These are phyloP conservation scores for Dipodascopsis tothii DNA, from an alignment of 805 yeast species.

Conservation along the genomic window DNA sequence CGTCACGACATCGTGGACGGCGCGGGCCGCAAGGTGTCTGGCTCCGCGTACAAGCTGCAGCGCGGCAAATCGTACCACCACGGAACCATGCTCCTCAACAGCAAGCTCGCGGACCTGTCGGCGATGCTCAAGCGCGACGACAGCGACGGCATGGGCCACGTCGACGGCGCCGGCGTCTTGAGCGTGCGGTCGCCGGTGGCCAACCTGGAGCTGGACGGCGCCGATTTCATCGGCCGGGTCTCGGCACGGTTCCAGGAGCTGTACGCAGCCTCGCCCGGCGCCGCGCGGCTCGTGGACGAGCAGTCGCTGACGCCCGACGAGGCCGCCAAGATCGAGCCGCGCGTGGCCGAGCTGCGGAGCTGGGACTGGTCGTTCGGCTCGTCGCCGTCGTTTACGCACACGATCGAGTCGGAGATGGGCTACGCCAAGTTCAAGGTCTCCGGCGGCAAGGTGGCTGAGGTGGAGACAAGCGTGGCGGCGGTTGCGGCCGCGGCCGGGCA, in stretches of 20 bases:
- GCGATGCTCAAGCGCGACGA: constrained; percentile 49
- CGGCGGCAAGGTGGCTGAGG: not conserved
- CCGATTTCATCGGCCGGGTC: constrained; percentile 44
- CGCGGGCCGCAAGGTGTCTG: constrained; percentile 58
- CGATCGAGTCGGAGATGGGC: not conserved
- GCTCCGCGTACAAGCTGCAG: constrained; percentile 88
- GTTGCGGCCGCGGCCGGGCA: no score
- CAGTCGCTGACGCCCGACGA: constrained; percentile 1
- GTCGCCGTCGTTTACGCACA: constrained; percentile 66
- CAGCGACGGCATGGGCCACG: constrained; percentile 34
- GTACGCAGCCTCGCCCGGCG: constrained; percentile 10
- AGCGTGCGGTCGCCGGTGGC: constrained; percentile 77
- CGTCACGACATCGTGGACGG: constrained; percentile 72
- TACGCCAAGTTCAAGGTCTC: not conserved
- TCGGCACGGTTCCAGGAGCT: constrained; percentile 36
- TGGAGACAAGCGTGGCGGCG: no score
- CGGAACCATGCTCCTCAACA: constrained; percentile 82
- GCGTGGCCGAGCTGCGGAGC: constrained; percentile 13
- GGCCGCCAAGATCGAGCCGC: constrained; percentile 1
- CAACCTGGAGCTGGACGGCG: constrained; percentile 46
- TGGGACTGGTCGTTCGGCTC: constrained; percentile 74
- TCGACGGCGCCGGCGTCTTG: constrained; percentile 50
- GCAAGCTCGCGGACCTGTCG: constrained; percentile 53
- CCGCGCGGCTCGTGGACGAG: constrained; percentile 4
- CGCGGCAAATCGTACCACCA: constrained; percentile 83